Evolutionary conservation across 2,329 filamentous ascomycete genomes (phyloP).

Genomic region (Purpureocillium takamizusanense): DNA sequence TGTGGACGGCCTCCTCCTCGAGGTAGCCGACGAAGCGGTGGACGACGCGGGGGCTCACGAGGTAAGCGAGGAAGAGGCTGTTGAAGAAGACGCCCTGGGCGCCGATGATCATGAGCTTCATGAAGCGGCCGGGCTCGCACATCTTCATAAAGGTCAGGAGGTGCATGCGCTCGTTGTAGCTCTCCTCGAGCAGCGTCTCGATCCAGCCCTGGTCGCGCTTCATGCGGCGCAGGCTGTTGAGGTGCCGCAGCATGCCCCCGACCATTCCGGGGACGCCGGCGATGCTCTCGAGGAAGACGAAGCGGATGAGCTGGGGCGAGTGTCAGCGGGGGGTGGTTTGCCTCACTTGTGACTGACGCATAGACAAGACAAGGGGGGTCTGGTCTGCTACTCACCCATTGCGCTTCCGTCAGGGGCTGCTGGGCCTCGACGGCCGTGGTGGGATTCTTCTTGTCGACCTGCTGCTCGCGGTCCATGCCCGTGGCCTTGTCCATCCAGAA

Average conservation of each 20-base stretch:
- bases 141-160: constrained; percentile 89
- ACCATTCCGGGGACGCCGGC: constrained; percentile 97
- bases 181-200: constrained; percentile 81
- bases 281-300: constrained; percentile 90
- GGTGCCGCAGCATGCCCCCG: constrained; percentile 84
- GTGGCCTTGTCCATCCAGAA: constrained; percentile 77
- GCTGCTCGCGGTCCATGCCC: constrained; percentile 63
- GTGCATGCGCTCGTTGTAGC: constrained; percentile 91
- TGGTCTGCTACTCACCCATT: constrained; percentile 64
- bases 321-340: background rate
- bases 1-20: constrained; percentile 94
- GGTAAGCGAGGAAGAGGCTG: constrained; percentile 78
- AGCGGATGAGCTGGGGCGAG: constrained; percentile 53
- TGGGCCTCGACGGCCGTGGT: constrained; percentile 44
- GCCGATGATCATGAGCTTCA: constrained; percentile 83
- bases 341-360: no score
- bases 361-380: no score
- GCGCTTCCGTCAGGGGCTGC: constrained; percentile 66
- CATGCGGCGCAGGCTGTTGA: constrained; percentile 74
- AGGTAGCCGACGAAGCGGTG: constrained; percentile 96
- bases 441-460: constrained; percentile 48
- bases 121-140: constrained; percentile 66
- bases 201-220: constrained; percentile 97
- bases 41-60: constrained; percentile 76
- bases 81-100: constrained; percentile 98